phyloP scores from a whole-genome alignment of 2,329 filamentous ascomycete genomes.

The Colletotrichum euphorbiae region DNA sequence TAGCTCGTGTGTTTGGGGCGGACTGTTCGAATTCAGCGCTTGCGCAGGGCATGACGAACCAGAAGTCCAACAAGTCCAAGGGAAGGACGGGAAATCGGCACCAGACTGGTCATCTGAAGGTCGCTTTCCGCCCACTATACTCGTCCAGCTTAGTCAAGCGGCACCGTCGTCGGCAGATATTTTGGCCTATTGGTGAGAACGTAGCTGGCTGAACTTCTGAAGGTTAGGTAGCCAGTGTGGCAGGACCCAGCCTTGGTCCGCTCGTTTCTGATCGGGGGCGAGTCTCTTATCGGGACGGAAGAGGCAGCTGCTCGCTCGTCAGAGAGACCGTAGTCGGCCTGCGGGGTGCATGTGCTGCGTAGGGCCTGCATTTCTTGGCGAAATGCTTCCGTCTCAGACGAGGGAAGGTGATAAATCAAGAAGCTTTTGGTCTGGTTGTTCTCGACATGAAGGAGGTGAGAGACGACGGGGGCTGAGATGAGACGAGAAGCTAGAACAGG shows the following conservation, averaged over 20 bases:
- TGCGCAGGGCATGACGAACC: conserved; percentile 7
- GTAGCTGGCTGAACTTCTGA: neutral
- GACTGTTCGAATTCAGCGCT: conserved; percentile 18
- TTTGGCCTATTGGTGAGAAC: too few species aligned
- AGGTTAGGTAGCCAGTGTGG: neutral
- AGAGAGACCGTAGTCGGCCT: neutral
- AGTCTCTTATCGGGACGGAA: conserved; percentile 32
- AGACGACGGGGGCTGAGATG: conserved; percentile 14
- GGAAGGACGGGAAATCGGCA: conserved; percentile 18
- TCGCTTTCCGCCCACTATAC: conserved; percentile 23
- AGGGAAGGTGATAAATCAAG: conserved; percentile 11
- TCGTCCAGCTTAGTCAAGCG: conserved; percentile 14
- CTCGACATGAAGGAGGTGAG: neutral
- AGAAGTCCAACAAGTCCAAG: neutral
- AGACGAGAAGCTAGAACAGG: neutral
- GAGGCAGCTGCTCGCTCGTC: conserved; percentile 20
- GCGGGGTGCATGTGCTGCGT: neutral
- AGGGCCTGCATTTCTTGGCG: conserved; percentile 23
- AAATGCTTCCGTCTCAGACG: neutral
- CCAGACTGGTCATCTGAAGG: neutral
- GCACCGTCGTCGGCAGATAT: conserved; percentile 10
- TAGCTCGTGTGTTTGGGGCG: neutral
- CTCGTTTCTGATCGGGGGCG: conserved; percentile 21
- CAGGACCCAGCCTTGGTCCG: conserved; percentile 8
- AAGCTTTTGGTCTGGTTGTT: neutral